Base-by-base conservation (phyloP, 345 rosid genomes). In the Syzygium jambos region DNA sequence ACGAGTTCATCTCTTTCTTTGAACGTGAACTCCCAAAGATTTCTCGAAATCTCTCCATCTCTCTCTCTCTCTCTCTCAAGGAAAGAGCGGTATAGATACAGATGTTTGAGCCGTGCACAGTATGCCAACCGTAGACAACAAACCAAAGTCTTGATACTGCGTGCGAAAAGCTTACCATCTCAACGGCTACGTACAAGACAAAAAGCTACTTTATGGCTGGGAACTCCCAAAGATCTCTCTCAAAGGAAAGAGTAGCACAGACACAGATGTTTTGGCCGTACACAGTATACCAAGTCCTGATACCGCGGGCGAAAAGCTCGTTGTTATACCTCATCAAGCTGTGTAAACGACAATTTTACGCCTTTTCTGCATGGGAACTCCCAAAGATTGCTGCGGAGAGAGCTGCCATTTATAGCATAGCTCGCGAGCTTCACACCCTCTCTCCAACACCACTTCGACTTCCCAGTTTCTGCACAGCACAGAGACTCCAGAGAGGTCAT, bases 41-140 rank as follows among this genome's bases (percentile, higher is more conserved):
- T 6, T 43, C 7, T 43, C 7, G 1, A 1, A 1, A 1, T 43
- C 46, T 5, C 6, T 43, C 46, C 6, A 6, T 43, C 46, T 43
- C 46, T 43, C 46, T 43, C 46, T 43, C 46, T 43, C 46, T 43
- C 46, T 43, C 46, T 43, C 46, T 43, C 46, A 43, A 43, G 46
- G 46, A 43, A 1, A 43, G 7, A 43, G 46, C 46, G 6, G 46
- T 43, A 43, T 43, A 6, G 46, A 43, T 43, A 43, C 46, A 51
- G 65, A 59, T 59, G 65, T 59, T 25, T 25, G 3, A 54, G 56
- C 56, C 9, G 22, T 6, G 7, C 56, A 54, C 56, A 54, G 56
- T 54, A 19, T 1, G 7, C 7, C 65, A 13, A 59, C 30, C 30
- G 65, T 27, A 59, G 65, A 59, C 65, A 11, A 29, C 2, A 59